phyloP scores from a whole-genome alignment of 2,329 filamentous ascomycete genomes.

The Pseudodiploospora longispora region DNA sequence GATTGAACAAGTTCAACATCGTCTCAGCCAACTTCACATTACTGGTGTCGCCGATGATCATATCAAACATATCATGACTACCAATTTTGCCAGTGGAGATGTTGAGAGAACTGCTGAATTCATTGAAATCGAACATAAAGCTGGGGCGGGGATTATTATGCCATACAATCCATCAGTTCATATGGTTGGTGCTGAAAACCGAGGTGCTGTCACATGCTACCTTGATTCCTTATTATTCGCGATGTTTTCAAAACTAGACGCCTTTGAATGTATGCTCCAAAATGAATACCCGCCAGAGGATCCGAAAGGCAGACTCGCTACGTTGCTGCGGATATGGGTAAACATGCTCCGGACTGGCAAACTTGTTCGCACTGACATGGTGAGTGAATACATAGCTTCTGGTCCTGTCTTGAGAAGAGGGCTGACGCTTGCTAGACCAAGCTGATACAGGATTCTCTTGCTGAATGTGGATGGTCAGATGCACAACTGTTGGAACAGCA shows the following conservation, averaged over 20 bases:
- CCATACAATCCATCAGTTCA: constrained; percentile 63
- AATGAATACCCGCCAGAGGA: constrained; percentile 64
- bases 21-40: constrained; percentile 36
- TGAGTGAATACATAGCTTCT: constrained; percentile 30
- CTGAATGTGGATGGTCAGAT: constrained; percentile 82
- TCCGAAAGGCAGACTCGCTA: constrained; percentile 62
- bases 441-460: constrained; percentile 72
- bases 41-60: constrained; percentile 48
- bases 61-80: constrained; percentile 47
- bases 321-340: constrained; percentile 79
- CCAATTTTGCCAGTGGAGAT: constrained; percentile 60
- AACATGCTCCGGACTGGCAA: constrained; percentile 82
- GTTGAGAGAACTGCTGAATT: constrained; percentile 68
- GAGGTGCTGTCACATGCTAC: constrained; percentile 85
- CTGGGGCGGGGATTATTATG: constrained; percentile 69
- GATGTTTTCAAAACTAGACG: constrained; percentile 87
- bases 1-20: constrained; percentile 33
- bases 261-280: constrained; percentile 88
- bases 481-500: constrained; percentile 74
- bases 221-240: constrained; percentile 85
- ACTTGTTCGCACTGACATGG: constrained; percentile 77
- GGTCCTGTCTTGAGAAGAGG: background rate
- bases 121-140: constrained; percentile 69
- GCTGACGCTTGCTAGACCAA: constrained; percentile 51
- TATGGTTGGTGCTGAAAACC: constrained; percentile 80